Evolutionary conservation across 805 yeast genomes (phyloP).

Genomic region (Candida caryicola): DNA sequence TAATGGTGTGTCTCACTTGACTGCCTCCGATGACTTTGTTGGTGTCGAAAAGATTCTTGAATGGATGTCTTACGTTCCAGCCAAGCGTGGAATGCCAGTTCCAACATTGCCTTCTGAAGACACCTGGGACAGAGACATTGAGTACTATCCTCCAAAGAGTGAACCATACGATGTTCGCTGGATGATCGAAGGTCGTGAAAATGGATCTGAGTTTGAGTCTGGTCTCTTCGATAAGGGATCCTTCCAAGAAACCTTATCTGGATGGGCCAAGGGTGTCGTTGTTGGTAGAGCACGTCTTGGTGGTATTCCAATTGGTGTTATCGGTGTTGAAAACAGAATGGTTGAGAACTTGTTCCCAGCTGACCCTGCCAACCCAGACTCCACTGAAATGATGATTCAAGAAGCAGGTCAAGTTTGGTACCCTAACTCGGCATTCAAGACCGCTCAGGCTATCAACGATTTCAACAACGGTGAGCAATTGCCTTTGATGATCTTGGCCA

Average conservation of each 20-base stretch:
- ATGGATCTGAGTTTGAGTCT: conserved; percentile 63
- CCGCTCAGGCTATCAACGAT: conserved; percentile 97
- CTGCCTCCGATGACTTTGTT: conserved; percentile 94
- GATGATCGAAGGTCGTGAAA: conserved; percentile 82
- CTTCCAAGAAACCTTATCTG: conserved; percentile 93
- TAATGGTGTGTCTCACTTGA: conserved; percentile 97
- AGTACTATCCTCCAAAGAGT: conserved; percentile 66
- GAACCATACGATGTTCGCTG: conserved; percentile 89
- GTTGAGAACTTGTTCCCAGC: conserved; percentile 93
- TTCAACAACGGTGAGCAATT: conserved; percentile 97
- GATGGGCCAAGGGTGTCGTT: conserved; percentile 99
- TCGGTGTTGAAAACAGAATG: conserved; percentile 89
- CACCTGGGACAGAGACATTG: conserved; percentile 91
- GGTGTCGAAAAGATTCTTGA: conserved; percentile 93
- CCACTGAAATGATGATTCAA: conserved; percentile 80
- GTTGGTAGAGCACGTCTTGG: conserved; percentile 98
- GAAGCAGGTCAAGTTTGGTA: conserved; percentile 99
- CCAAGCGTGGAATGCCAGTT: conserved; percentile 82
- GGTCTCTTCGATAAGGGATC: conserved; percentile 93
- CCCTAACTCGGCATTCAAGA: conserved; percentile 98
- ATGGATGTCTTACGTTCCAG: conserved; percentile 95
- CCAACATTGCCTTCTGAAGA: conserved; percentile 84
- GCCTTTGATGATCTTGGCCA: conserved; percentile 95
- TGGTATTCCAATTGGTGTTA: conserved; percentile 98
- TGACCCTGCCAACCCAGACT: conserved; percentile 96